phyloP scores from a whole-genome alignment of 768 basidiomycete genomes.

The Suillus placidus region DNA sequence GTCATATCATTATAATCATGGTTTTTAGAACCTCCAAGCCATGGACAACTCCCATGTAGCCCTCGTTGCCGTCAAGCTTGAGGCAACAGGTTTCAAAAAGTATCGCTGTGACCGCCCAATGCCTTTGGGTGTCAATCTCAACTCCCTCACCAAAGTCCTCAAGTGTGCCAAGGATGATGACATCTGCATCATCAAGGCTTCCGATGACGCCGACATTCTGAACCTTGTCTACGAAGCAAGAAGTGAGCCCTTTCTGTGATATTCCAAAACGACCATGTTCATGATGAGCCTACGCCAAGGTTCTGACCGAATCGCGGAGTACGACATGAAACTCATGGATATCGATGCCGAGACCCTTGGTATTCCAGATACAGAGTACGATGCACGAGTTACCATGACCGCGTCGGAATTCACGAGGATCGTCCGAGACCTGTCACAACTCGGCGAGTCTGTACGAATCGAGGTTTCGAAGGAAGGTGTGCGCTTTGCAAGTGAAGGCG shows the following conservation, averaged over 20 bases:
- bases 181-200: conserved; percentile 85
- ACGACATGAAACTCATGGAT: conserved; percentile 99
- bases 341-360: conserved; percentile 94
- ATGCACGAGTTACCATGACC: conserved; percentile 87
- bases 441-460: conserved; percentile 94
- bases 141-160: conserved; percentile 89
- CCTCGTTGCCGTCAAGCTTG: conserved; percentile 85
- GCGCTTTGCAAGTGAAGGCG: conserved; percentile 89
- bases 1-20: background rate
- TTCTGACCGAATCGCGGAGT: conserved; percentile 92
- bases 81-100: conserved; percentile 75
- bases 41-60: conserved; percentile 99
- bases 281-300: conserved; percentile 44
- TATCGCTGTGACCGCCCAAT: conserved; percentile 97
- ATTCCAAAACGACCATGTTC: background rate
- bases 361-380: conserved; percentile 97
- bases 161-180: conserved; percentile 98
- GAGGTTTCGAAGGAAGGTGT: conserved; percentile 97
- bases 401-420: conserved; percentile 89
- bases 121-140: conserved; percentile 86
- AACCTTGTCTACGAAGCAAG: conserved; percentile 89
- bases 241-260: conserved; percentile 51
- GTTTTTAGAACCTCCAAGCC: conserved; percentile 79
- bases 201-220: conserved; percentile 87
- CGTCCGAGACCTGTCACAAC: conserved; percentile 84